A percentile compares a stretch with the other conserved stretches of the same genome.
phyloP scores from a whole-genome alignment of 331 rosid genomes.

The Pyracantha coccinea region DNA sequence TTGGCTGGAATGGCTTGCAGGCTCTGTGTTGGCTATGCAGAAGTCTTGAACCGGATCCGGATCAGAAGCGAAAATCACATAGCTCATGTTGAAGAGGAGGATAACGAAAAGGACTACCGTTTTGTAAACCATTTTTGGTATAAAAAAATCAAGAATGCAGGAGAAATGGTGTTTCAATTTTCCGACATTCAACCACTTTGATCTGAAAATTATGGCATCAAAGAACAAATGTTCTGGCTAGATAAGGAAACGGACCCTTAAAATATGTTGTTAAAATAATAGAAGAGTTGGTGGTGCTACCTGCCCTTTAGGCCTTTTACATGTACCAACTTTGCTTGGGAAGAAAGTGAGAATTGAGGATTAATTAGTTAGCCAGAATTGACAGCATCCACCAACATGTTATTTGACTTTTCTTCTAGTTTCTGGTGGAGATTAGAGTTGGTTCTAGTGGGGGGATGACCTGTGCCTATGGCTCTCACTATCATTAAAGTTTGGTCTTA shows the following conservation, averaged over 20 bases:
- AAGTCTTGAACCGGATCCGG: slow-evolving; percentile 85
- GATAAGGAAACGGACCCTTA: neutral
- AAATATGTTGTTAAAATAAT: no score
- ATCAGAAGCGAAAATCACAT: slow-evolving; percentile 54
- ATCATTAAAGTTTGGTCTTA: slow-evolving; percentile 9
- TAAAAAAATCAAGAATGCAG: neutral
- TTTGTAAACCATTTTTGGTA: slow-evolving; percentile 18
- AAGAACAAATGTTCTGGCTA: neutral
- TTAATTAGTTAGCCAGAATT: slow-evolving; percentile 17
- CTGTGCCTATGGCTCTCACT: slow-evolving; percentile 10
- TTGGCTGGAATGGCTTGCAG: slow-evolving; percentile 10
- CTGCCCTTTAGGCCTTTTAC: neutral
- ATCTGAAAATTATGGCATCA: neutral
- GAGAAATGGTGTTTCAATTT: neutral
- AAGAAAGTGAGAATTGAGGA: slow-evolving; percentile 9
- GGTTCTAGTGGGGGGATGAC: slow-evolving; percentile 15
- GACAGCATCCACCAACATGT: slow-evolving; percentile 26
- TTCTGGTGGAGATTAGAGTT: slow-evolving; percentile 12
- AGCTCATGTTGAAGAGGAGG: slow-evolving; percentile 17
- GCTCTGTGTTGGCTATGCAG: slow-evolving; percentile 44
- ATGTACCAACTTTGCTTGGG: slow-evolving; percentile 7
- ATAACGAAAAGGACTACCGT: slow-evolving; percentile 13
- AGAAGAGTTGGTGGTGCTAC: no score
- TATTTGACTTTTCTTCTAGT: slow-evolving; percentile 13
- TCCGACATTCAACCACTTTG: neutral